Base-by-base conservation (phyloP, 805 yeast genomes). In the Starmerella apis region DNA sequence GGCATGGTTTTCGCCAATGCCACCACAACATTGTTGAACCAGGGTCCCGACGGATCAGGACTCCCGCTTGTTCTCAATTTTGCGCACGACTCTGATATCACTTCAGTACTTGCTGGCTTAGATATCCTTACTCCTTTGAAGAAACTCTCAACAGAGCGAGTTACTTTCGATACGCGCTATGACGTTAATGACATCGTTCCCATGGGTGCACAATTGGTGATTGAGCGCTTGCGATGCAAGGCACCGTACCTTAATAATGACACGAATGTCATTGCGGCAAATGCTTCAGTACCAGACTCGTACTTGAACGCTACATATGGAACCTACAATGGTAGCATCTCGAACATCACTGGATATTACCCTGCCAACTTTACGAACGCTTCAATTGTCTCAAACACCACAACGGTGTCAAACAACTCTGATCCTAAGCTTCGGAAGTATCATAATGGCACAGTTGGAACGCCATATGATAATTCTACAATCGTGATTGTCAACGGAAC, bases 41-140 rank as follows among this genome's bases (percentile, higher is more conserved):
- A 70, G 39, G 69, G 67, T 22, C 63, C 63, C 27, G 36, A 63
- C 56, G 46, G 43, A 53, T 70, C 56, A 6, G 56, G 58, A 13
- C 51, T 51, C 41, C 60, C 72, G 51, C 59, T 78, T 32, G 69
- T 73, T 60, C 65, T 72, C 42, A 68, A 71, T 20, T 78, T 78
- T 61, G 65, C 73, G 16, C 83, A 78, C 63, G 83, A 78, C 60
- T 73, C 78, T 33, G 79, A 78, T 57, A 64, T 77, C 42, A 73
- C 78, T 58, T 63, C 76, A 37, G 69, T 72, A 58, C 68, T 73
- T 42, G 64, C 77, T 22, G 72, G 78, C 4, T 61, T 76, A 22
- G 80, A 79, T 2, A 53, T 78, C 27, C 63, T 71, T 22, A 63
- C 62, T 39, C 71, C 74, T 9, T 67, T 61, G 19, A 57, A 65